A percentile compares a stretch with the other conserved stretches of the same genome.
These are phyloP conservation scores for Hypericum androsaemum DNA, from an alignment of 345 rosid species.

Conservation along the genomic window DNA sequence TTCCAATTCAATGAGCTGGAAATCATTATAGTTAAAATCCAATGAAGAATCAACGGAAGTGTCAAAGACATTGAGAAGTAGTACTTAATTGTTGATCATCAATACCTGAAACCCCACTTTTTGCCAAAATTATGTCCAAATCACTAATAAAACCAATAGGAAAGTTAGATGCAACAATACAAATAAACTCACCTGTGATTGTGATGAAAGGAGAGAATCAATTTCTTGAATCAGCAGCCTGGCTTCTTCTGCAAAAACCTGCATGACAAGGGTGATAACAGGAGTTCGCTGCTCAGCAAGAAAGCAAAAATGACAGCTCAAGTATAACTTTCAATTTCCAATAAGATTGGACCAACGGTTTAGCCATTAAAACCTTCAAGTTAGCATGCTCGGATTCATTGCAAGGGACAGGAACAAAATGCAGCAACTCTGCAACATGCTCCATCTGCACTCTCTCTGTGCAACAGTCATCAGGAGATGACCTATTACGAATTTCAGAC, in stretches of 20 bases:
- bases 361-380: slow-evolving; percentile 54
- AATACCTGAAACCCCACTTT: too few relatives aligned
- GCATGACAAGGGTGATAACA: slow-evolving; percentile 14
- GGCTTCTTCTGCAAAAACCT: slow-evolving; percentile 66
- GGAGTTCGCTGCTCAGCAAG: slow-evolving; percentile 6
- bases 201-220: slow-evolving; percentile 38
- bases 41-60: slow-evolving; percentile 4
- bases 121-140: too few relatives aligned
- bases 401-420: slow-evolving; percentile 50
- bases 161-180: background rate
- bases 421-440: slow-evolving; percentile 39
- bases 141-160: background rate
- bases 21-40: slow-evolving; percentile 6
- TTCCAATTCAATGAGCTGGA: slow-evolving; percentile 64
- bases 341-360: slow-evolving; percentile 6
- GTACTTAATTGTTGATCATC: background rate
- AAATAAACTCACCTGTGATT: slow-evolving; percentile 35
- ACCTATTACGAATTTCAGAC: slow-evolving; percentile 39
- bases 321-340: background rate
- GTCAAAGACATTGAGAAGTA: slow-evolving; percentile 2
- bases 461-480: slow-evolving; percentile 17
- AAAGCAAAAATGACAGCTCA: slow-evolving; percentile 4
- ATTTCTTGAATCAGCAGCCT: slow-evolving; percentile 44
- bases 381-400: slow-evolving; percentile 47
- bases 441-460: slow-evolving; percentile 41